Evolutionary conservation across 2,329 filamentous ascomycete genomes (phyloP), one percentile per base, ranked within the genome.

Genomic region (Fusarium sp.): DNA sequence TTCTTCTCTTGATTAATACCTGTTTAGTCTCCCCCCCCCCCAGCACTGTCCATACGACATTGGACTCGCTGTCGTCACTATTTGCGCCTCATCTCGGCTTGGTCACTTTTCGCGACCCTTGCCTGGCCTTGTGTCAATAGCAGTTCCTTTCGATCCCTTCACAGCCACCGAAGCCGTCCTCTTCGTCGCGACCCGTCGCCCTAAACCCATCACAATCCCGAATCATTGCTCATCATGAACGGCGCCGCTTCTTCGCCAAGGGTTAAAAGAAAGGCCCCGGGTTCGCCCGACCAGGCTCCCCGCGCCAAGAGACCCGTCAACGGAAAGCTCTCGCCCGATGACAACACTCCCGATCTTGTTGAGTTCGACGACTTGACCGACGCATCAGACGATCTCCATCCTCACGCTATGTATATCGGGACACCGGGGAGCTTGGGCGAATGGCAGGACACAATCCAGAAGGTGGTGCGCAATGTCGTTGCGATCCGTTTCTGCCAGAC

Each of bases 401-500:
- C 75, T 21, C 72, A 69, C 56, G 73, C 62, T 27, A 70, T 76
- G 66, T 76, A 73, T 50, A 69, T 76, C 43, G 76, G 71, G 57
- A 77, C 75, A 5, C 76, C 76, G n/a, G 71, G 65, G 25, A 78
- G 74, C 67, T 62, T 76, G 44, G 75, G 76, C 33, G 93, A 96
- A 78, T 99, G 95, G 95, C 94, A 98, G 77, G 90, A 88, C 46
- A 97, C 93, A 1, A 96, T 98, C 58, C 93, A 97, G 76, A 89
- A 88, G 60, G 95, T 99, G 4, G 93, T 99, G 49, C 88, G 90
- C 73, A 97, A 93, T 68, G 95, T 98, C 15, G 95, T 99, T 45
- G 97, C 94, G n/a, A 98, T 99, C 71, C 91, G 96, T 67, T 99
- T 99, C 80, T 98, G 94, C 75, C 93, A 97, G 82, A 97, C 95